Percentiles rank a stretch among this genome's conserved stretches.
These are phyloP conservation scores for Tolypocladium endophyticum DNA, from an alignment of 2,329 filamentous ascomycete genomes.

Conservation along the genomic window DNA sequence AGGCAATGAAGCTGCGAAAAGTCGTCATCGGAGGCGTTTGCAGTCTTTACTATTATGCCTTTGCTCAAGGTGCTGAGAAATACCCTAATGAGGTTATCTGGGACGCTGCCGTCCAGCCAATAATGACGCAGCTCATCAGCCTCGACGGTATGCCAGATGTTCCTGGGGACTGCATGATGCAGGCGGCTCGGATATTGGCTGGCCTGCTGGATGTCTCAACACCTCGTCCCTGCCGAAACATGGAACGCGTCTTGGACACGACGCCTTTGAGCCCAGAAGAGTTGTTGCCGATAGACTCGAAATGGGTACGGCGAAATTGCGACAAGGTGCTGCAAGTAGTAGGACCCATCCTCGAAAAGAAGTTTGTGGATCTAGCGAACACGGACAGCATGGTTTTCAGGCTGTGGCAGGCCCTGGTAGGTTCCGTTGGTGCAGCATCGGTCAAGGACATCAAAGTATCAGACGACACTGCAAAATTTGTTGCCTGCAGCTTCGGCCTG, in stretches of 20 bases:
- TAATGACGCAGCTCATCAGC: slow-evolving; percentile 48
- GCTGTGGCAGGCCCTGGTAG: slow-evolving; percentile 53
- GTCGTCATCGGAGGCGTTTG: slow-evolving; percentile 60
- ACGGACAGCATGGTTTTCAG: slow-evolving; percentile 40
- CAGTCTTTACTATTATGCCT: slow-evolving; percentile 72
- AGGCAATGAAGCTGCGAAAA: slow-evolving; percentile 36
- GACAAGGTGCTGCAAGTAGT: slow-evolving; percentile 53
- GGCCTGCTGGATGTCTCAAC: slow-evolving; percentile 55
- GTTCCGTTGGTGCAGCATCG: slow-evolving; percentile 55
- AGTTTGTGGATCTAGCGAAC: slow-evolving; percentile 52
- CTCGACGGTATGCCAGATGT: slow-evolving; percentile 22
- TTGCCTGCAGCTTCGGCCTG: slow-evolving; percentile 60
- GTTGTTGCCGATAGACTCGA: slow-evolving; percentile 71
- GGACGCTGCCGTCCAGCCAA: slow-evolving; percentile 59
- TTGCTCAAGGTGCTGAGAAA: slow-evolving; percentile 57
- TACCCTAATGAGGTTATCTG: slow-evolving; percentile 67
- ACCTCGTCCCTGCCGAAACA: slow-evolving; percentile 57
- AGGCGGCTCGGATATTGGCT: slow-evolving; percentile 59
- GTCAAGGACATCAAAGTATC: slow-evolving; percentile 86
- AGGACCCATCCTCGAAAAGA: slow-evolving; percentile 47
- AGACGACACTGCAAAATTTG: slow-evolving; percentile 68
- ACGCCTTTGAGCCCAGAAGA: slow-evolving; percentile 56
- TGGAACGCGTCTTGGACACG: slow-evolving; percentile 56
- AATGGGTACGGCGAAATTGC: slow-evolving; percentile 74
- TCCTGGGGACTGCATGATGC: slow-evolving; percentile 40